A percentile compares a stretch with the other conserved stretches of the same genome.
Evolutionary conservation across 495 filamentous ascomycete species (phyloP).

Genomic region (Jackrogersella minutella): DNA sequence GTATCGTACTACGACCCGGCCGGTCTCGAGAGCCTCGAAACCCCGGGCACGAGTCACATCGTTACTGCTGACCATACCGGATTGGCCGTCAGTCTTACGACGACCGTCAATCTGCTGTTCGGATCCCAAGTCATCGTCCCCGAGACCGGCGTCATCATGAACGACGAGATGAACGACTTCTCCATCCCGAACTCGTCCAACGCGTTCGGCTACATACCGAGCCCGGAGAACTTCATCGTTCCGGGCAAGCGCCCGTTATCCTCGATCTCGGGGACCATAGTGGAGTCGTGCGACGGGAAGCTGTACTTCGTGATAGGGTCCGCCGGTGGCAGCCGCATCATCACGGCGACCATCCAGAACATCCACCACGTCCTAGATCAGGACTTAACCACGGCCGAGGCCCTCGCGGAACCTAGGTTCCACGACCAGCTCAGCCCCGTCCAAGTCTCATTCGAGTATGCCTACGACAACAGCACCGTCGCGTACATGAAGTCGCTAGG

Average conservation of each 20-base stretch:
- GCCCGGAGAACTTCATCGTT: slow-evolving; percentile 79
- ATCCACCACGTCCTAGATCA: slow-evolving; percentile 77
- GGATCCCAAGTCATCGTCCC: slow-evolving; percentile 77
- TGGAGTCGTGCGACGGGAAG: slow-evolving; percentile 69
- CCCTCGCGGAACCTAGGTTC: slow-evolving; percentile 71
- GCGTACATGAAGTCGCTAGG: slow-evolving; percentile 68
- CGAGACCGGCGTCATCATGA: slow-evolving; percentile 83
- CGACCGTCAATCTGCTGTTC: slow-evolving; percentile 81
- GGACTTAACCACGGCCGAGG: slow-evolving; percentile 62
- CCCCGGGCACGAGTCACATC: slow-evolving; percentile 74
- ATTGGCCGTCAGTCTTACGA: slow-evolving; percentile 71
- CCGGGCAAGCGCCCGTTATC: slow-evolving; percentile 84
- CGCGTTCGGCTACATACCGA: slow-evolving; percentile 83
- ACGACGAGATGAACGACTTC: slow-evolving; percentile 95
- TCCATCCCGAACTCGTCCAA: slow-evolving; percentile 78
- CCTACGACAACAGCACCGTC: slow-evolving; percentile 71
- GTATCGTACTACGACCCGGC: slow-evolving; percentile 70
- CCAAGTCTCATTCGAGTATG: slow-evolving; percentile 72
- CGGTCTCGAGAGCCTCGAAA: slow-evolving; percentile 68
- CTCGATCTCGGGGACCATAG: slow-evolving; percentile 80
- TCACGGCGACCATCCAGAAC: slow-evolving; percentile 81
- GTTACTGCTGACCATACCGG: slow-evolving; percentile 70
- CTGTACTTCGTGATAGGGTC: slow-evolving; percentile 77
- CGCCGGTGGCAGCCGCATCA: slow-evolving; percentile 88
- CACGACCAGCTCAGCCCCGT: slow-evolving; percentile 88